Conservation (phyloP, 345 rosid species). For the Tarenaya hassleriana region DNA sequence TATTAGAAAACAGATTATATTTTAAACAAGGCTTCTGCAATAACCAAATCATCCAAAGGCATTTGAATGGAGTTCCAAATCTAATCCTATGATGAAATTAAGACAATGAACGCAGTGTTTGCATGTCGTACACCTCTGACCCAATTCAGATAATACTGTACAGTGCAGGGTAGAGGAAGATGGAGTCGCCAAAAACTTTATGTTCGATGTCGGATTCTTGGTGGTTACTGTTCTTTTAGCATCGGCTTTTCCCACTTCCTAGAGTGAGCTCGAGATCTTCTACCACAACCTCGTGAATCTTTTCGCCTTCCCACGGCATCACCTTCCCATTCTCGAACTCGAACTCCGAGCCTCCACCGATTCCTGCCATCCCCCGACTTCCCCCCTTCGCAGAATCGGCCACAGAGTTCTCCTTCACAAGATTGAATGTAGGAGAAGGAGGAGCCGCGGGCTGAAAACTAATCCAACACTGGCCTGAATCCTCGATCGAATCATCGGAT, state of each 20-base stretch:
- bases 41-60: no score
- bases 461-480: conserved; percentile 82
- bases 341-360: no score
- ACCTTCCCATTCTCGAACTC: conserved; percentile 70
- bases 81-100: no score
- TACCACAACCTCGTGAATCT: conserved; percentile 51
- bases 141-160: no score
- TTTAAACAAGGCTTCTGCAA: no score
- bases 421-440: conserved; percentile 63
- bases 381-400: conserved; percentile 30
- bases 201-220: no score
- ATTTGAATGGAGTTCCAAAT: no score
- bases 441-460: conserved; percentile 63
- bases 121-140: no score
- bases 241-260: conserved; percentile 38
- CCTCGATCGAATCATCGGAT: conserved; percentile 72
- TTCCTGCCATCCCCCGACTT: conserved; percentile 42
- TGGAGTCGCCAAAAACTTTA: no score
- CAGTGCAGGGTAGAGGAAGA: no score
- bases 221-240: conserved; percentile 13
- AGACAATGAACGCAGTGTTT: no score
- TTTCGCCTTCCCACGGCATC: conserved; percentile 76
- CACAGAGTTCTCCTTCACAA: conserved; percentile 43
- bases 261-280: conserved; percentile 96
- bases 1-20: no score